phyloP scores from a whole-genome alignment of 176 grass and related monocot species.

The Oryza australiensis region DNA sequence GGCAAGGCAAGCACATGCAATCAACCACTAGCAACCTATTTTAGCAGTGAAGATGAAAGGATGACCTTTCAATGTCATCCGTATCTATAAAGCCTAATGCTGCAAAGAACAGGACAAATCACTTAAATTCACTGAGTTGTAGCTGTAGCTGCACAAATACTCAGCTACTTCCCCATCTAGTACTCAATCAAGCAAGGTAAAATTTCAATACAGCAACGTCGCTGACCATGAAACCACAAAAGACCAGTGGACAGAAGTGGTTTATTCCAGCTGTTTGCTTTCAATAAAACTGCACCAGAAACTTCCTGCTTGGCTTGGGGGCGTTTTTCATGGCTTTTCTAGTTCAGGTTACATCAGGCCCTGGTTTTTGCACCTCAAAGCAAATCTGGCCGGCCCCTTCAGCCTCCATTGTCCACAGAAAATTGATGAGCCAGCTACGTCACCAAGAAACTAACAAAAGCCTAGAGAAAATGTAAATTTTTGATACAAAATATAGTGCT shows the following conservation, averaged over 20 bases:
- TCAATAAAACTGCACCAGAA: neutral
- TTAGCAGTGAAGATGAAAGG: neutral
- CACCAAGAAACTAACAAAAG: neutral
- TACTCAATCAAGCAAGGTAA: neutral
- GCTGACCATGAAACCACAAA: neutral
- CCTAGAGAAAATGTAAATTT: neutral
- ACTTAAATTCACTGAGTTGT: neutral
- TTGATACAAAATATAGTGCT: neutral
- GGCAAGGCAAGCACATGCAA: neutral
- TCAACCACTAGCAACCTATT: neutral
- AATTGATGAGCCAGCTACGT: neutral
- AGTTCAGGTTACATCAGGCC: constrained; percentile 13
- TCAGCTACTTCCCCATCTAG: neutral
- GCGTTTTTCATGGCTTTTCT: neutral
- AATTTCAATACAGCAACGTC: neutral
- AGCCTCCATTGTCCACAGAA: constrained; percentile 1
- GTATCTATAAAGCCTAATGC: neutral
- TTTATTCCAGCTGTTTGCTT: neutral
- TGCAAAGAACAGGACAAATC: neutral
- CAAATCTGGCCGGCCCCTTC: neutral
- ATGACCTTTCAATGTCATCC: neutral
- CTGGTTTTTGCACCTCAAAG: neutral
- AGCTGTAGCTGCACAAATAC: neutral
- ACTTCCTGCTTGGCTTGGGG: neutral
- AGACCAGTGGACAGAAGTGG: neutral